phyloP scores from a whole-genome alignment of 148 eudicot genomes.

The Diospyros kaki region DNA sequence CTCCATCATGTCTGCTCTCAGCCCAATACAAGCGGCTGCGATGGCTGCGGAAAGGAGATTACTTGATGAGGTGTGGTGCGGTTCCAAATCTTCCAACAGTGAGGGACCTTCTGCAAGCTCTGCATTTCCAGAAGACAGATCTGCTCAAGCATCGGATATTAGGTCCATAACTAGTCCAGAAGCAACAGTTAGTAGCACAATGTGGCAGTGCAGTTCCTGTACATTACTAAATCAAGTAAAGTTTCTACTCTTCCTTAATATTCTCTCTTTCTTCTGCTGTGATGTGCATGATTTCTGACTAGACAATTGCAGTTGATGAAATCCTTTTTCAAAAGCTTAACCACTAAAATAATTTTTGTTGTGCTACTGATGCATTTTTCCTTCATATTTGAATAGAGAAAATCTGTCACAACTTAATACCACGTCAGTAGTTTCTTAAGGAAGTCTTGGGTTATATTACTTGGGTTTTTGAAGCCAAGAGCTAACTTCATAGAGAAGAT shows the following conservation, averaged over 20 bases:
- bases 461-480: too few species aligned
- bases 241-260: neutral
- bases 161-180: conserved; percentile 15
- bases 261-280: conserved; percentile 1
- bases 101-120: conserved; percentile 24
- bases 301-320: neutral
- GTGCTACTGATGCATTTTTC: neutral
- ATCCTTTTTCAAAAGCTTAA: neutral
- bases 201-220: conserved; percentile 71
- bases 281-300: neutral
- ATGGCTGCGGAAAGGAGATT: conserved; percentile 65
- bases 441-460: too few species aligned
- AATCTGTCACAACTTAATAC: neutral
- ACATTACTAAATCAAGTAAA: conserved; percentile 71
- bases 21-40: conserved; percentile 61
- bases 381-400: neutral
- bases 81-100: conserved; percentile 25
- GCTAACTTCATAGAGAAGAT: too few species aligned
- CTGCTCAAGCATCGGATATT: conserved; percentile 16
- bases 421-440: too few species aligned
- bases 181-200: conserved; percentile 19
- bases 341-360: neutral
- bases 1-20: conserved; percentile 38
- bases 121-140: neutral
- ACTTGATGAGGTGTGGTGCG: conserved; percentile 52